Evolutionary conservation across 179 eudicot genomes (phyloP), one percentile per base, ranked within the genome.

Genomic region (Drosera spatulata): DNA sequence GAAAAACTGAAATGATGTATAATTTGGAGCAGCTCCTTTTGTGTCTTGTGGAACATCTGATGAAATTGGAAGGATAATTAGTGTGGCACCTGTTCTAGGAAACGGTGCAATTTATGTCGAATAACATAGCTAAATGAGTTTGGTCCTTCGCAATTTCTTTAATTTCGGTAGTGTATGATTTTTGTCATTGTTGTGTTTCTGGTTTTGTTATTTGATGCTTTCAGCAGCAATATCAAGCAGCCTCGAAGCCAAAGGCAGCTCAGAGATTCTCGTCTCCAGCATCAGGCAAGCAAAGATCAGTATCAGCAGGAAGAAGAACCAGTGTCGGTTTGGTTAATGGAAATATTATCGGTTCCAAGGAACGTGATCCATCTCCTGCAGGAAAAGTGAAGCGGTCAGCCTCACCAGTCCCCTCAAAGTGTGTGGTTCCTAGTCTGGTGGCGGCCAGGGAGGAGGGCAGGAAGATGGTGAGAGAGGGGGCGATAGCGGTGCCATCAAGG

Each of bases 401-500:
- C 8, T 55, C 58, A 4, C 58, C 58, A 10, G 58, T 55, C 2
- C 58, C 58, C 8, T 55, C 58, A 2, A 55, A 55, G n/a, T 55
- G 58, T 33, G 58, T 55, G 3, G 58, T 55, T n/a, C 99, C 99
- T 10, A 90, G 99, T 57, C 71, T 94, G 43, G 86, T 67, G 2
- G 79, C 77, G 33, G 96, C 95, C 1, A 82, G 80, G 55, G 96
- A 85, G 41, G 97, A 94, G 67, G 84, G 67, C 11, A 63, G 91
- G 61, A 75, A 61, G 64, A 41, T 66, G 2, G 70, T 78, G 4
- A 85, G 68, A 64, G 99, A 94, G 71, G 80, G 95, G 38, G 90
- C 95, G 3, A 94, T 94, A 3, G 76, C 89, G 0, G 99, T 94
- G 37, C 97, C 97, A 8, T 94, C 99, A 0, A 85, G 99, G 74